A percentile compares a stretch with the other conserved stretches of the same genome.
Conservation (phyloP, 305 asterid species). For the Fraxinus floribunda region DNA sequence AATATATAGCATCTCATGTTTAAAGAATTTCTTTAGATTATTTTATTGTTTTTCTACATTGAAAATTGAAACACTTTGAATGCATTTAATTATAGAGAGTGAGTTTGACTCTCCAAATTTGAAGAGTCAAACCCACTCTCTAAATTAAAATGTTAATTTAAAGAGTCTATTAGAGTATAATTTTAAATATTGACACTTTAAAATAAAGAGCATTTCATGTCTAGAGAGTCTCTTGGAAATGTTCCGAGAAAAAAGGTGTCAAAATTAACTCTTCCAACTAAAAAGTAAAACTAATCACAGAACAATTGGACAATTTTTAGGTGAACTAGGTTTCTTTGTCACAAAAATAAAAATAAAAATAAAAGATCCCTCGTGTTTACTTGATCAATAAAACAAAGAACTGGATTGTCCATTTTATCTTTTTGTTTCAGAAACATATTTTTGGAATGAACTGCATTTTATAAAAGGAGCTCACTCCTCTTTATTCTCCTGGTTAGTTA, state of each 20-base stretch:
- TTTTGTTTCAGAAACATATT: not conserved
- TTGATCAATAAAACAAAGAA: not conserved
- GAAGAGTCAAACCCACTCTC: too few relatives aligned
- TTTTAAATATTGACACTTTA: too few relatives aligned
- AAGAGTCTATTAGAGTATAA: too few relatives aligned
- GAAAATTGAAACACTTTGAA: too few relatives aligned
- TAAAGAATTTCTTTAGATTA: too few relatives aligned
- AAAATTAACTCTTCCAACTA: not conserved
- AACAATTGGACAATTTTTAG: not conserved
- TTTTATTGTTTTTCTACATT: too few relatives aligned
- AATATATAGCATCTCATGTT: too few relatives aligned
- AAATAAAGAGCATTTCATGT: too few relatives aligned
- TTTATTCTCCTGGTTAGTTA: not conserved
- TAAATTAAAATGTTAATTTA: too few relatives aligned
- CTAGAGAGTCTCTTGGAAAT: too few relatives aligned
- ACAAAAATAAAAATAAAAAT: not conserved
- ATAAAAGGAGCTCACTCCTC: not conserved
- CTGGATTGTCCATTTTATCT: not conserved
- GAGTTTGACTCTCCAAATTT: too few relatives aligned
- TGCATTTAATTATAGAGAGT: too few relatives aligned
- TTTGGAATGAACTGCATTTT: not conserved
- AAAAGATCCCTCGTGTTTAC: not conserved
- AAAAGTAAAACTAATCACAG: not conserved
- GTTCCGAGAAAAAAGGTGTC: not conserved
- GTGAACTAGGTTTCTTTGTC: not conserved